These are phyloP conservation scores for Mycena pura DNA, from an alignment of 768 basidiomycete genomes.

Conservation along the genomic window DNA sequence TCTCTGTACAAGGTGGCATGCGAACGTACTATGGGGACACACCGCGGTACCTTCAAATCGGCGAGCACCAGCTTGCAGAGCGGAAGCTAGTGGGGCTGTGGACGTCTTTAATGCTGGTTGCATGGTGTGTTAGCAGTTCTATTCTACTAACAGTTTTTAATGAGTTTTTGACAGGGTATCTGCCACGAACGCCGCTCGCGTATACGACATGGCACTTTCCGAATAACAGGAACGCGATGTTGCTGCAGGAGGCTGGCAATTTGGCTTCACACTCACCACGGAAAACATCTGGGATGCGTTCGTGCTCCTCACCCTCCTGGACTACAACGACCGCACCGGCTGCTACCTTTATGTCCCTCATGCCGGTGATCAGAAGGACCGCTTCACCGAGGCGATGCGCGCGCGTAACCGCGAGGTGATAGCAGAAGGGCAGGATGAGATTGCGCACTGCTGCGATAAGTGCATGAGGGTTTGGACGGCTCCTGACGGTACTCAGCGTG, in stretches of 20 bases:
- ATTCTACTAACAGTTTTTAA: neutral
- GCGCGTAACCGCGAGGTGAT: no score
- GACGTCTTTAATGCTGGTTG: no score
- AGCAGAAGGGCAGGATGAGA: no score
- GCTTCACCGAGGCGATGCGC: conserved; percentile 34
- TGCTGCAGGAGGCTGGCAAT: conserved; percentile 24
- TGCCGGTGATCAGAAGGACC: conserved; percentile 31
- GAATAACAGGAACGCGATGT: conserved; percentile 5
- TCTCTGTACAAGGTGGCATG: conserved; percentile 13
- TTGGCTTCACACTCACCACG: conserved; percentile 25
- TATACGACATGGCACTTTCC: no score
- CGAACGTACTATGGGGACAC: conserved; percentile 29
- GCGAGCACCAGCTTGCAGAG: conserved; percentile 35
- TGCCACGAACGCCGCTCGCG: conserved; percentile 24
- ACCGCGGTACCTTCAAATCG: conserved; percentile 32
- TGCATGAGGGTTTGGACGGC: conserved; percentile 23
- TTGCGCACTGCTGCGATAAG: no score
- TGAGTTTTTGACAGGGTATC: conserved; percentile 7
- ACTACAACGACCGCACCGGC: conserved; percentile 23
- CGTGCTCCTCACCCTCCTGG: conserved; percentile 33
- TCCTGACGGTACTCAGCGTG: conserved; percentile 13
- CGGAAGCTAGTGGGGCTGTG: conserved; percentile 15
- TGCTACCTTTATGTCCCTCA: conserved; percentile 31
- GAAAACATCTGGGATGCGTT: conserved; percentile 42
- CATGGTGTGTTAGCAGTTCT: conserved; percentile 17